A percentile compares a stretch with the other conserved stretches of the same genome.
phyloP scores from a whole-genome alignment of 768 basidiomycete species.

The Leccinum subtestaceum region DNA sequence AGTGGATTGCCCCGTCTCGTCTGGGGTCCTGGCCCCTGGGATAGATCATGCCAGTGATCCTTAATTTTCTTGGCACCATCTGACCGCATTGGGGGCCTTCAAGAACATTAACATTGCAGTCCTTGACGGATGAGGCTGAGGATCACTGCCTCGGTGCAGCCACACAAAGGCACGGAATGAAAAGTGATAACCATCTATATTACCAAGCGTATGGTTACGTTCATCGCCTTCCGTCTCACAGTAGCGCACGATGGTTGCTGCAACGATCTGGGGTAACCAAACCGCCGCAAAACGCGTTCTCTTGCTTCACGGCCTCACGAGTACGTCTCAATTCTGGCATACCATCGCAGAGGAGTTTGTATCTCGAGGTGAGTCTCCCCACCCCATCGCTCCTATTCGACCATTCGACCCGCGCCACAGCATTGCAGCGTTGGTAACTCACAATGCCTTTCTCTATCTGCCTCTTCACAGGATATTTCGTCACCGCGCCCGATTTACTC shows the following conservation, averaged over 20 bases:
- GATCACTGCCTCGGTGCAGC: no score
- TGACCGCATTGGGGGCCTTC: no score
- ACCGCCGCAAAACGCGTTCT: constrained; percentile 15
- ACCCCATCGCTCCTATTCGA: background rate
- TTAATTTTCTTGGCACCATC: no score
- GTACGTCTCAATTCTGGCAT: constrained; percentile 14
- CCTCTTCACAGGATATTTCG: constrained; percentile 19
- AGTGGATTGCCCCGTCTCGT: no score
- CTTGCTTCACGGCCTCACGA: constrained; percentile 20
- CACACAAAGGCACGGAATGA: no score
- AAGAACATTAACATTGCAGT: no score
- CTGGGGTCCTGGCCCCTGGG: no score
- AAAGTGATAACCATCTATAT: no score
- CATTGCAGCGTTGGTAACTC: background rate
- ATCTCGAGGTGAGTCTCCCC: constrained; percentile 13
- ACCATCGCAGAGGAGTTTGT: constrained; percentile 14
- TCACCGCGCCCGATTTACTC: constrained; percentile 23
- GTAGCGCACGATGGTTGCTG: background rate
- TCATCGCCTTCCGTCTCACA: background rate
- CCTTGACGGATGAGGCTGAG: no score
- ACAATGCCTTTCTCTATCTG: accelerated
- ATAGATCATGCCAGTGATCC: no score
- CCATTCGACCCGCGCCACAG: background rate
- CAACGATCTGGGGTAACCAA: constrained; percentile 20
- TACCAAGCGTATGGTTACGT: no score